Percentiles rank a stretch among this genome's conserved stretches.
These are phyloP conservation scores for Wickerhamomyces tratensis DNA, from an alignment of 805 yeast genomes.

Conservation along the genomic window DNA sequence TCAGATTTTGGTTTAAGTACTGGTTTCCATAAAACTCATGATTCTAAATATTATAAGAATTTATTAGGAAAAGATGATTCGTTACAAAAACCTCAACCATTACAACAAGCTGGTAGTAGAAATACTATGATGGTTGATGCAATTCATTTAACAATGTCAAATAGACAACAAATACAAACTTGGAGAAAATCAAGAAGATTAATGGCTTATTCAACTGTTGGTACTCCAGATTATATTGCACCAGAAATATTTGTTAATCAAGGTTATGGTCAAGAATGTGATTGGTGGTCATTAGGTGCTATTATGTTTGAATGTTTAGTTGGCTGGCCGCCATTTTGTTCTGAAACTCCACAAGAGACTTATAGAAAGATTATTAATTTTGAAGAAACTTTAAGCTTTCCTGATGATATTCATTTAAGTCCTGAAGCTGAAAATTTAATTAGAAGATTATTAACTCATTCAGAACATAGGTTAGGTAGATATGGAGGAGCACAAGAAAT, in stretches of 20 bases:
- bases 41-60: slow-evolving; percentile 85
- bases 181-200: slow-evolving; percentile 67
- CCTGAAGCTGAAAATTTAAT: slow-evolving; percentile 90
- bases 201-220: slow-evolving; percentile 95
- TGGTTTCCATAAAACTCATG: slow-evolving; percentile 85
- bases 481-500: slow-evolving; percentile 56
- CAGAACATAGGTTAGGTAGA: slow-evolving; percentile 63
- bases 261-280: slow-evolving; percentile 90
- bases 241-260: slow-evolving; percentile 84
- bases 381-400: slow-evolving; percentile 71
- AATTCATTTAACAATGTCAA: slow-evolving; percentile 90
- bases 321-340: slow-evolving; percentile 97
- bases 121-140: slow-evolving; percentile 89
- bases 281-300: slow-evolving; percentile 98
- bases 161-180: slow-evolving; percentile 76
- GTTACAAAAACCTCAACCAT: slow-evolving; percentile 25
- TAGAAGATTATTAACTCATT: slow-evolving; percentile 82
- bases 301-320: slow-evolving; percentile 93
- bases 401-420: slow-evolving; percentile 82
- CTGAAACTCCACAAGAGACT: slow-evolving; percentile 89
- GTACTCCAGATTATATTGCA: slow-evolving; percentile 99
- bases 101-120: slow-evolving; percentile 31
- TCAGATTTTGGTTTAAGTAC: slow-evolving; percentile 98
- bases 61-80: slow-evolving; percentile 51
- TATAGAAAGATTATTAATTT: slow-evolving; percentile 88